Evolutionary conservation across 352 stramenopile genomes (phyloP).

Genomic region (Pythium brachiatum): DNA sequence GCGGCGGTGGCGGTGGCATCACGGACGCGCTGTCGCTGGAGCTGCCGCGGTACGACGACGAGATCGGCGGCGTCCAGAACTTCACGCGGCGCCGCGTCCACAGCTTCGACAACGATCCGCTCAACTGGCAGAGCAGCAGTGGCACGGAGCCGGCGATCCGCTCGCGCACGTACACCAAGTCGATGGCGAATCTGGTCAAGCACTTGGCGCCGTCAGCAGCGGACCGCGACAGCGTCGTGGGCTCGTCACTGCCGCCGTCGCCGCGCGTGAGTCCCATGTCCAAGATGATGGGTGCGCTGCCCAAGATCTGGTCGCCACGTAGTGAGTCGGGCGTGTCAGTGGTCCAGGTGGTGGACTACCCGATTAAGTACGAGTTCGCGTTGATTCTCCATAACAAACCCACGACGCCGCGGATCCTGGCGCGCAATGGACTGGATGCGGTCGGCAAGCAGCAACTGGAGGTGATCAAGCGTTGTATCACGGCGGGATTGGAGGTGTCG

Average conservation of each 20-base stretch:
- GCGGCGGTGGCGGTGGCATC: constrained; percentile 20
- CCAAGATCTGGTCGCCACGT: constrained; percentile 73
- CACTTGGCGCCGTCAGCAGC: constrained; percentile 54
- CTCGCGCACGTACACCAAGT: constrained; percentile 74
- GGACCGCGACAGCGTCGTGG: constrained; percentile 24
- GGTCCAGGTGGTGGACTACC: constrained; percentile 41
- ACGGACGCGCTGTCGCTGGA: constrained; percentile 48
- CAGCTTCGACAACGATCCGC: constrained; percentile 24
- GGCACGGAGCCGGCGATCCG: constrained; percentile 34
- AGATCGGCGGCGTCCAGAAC: constrained; percentile 22
- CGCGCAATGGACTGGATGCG: constrained; percentile 68
- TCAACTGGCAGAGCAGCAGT: constrained; percentile 15
- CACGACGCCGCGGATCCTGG: constrained; percentile 69
- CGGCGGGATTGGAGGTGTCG: constrained; percentile 69
- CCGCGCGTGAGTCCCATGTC: constrained; percentile 41
- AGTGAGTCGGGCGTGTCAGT: constrained; percentile 40
- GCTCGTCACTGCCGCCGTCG: constrained; percentile 22
- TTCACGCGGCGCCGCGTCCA: constrained; percentile 19
- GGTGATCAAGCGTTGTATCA: constrained; percentile 72
- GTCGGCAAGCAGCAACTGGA: constrained; percentile 73
- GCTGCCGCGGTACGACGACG: constrained; percentile 32
- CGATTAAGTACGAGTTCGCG: constrained; percentile 84
- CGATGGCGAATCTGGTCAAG: constrained; percentile 74
- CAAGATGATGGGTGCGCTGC: constrained; percentile 41
- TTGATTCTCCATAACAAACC: constrained; percentile 83